Percentiles rank a stretch among this genome's conserved stretches.
These are phyloP conservation scores for Trebouxiophyceae sp. DNA, from an alignment of 163 green algal genomes.

Conservation along the genomic window DNA sequence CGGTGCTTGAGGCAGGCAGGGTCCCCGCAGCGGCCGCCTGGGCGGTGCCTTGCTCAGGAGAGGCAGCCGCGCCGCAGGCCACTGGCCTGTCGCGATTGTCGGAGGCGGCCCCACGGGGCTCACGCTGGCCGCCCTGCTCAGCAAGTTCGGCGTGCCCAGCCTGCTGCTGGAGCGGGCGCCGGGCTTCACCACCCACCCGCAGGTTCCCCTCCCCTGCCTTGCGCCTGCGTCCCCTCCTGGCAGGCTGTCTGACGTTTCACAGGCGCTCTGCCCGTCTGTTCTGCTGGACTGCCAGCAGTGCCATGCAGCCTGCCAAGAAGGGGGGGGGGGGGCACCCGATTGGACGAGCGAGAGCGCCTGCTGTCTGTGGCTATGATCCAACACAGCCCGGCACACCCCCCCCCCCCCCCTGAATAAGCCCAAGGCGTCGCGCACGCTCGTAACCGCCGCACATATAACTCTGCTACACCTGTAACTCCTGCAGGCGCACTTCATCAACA, in stretches of 20 bases:
- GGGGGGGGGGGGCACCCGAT: background rate
- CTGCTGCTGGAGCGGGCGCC: constrained; percentile 59
- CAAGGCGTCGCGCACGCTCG: background rate
- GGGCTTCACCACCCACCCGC: constrained; percentile 56
- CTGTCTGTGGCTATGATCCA: too few relatives aligned
- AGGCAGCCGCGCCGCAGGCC: background rate
- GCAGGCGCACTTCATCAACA: constrained; percentile 87
- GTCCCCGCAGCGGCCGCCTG: background rate
- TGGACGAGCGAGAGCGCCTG: too few relatives aligned
- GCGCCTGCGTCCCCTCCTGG: background rate
- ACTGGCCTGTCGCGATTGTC: constrained; percentile 53
- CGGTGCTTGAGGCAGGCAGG: background rate
- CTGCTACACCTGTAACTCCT: background rate
- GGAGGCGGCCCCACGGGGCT: constrained; percentile 76
- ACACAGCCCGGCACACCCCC: background rate
- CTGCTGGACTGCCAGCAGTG: background rate
- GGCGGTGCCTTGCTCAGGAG: background rate
- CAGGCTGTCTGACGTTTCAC: background rate
- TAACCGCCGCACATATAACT: background rate
- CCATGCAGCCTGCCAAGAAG: background rate
- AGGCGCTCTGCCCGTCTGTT: background rate
- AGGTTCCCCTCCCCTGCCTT: constrained; percentile 10
- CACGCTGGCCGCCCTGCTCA: constrained; percentile 52
- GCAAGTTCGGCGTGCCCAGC: constrained; percentile 38
- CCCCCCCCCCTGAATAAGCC: background rate